phyloP scores from a whole-genome alignment of 495 filamentous ascomycete genomes.

The Daldinia loculata region DNA sequence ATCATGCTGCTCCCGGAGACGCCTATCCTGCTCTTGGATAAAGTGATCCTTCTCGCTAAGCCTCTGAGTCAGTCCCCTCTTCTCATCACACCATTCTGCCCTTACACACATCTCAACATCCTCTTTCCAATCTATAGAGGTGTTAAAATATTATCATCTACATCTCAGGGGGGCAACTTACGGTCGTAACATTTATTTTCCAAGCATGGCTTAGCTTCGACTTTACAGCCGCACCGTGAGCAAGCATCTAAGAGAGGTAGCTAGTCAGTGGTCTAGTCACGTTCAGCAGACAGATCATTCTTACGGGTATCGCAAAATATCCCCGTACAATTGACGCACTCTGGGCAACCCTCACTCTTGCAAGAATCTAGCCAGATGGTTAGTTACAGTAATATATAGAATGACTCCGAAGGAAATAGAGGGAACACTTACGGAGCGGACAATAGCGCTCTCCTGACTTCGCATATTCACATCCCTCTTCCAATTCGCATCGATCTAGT shows the following conservation, averaged over 20 bases:
- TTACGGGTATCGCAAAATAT: slow-evolving; percentile 20
- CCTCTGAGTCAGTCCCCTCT: background rate
- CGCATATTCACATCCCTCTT: slow-evolving; percentile 1
- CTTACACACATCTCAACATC: background rate
- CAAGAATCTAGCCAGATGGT: slow-evolving; percentile 20
- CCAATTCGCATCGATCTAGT: slow-evolving; percentile 28
- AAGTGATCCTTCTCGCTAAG: background rate
- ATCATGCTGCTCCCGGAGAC: slow-evolving; percentile 1
- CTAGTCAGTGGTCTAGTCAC: background rate
- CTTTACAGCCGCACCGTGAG: background rate
- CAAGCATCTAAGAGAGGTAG: slow-evolving; percentile 9
- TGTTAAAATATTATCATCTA: background rate
- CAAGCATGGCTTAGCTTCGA: background rate
- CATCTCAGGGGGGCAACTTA: background rate
- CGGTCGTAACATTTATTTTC: slow-evolving; percentile 3
- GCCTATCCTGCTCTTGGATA: background rate
- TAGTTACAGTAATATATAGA: slow-evolving; percentile 1
- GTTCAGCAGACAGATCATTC: background rate
- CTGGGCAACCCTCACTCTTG: background rate
- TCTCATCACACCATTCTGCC: background rate
- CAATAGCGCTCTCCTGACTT: slow-evolving; percentile 1
- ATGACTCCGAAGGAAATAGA: background rate
- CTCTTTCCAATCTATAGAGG: background rate
- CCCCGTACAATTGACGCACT: background rate
- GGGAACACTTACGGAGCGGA: slow-evolving; percentile 6